Evolutionary conservation across 2,329 filamentous ascomycete genomes (phyloP).

Genomic region (Arthrobotrys sphaeroides): DNA sequence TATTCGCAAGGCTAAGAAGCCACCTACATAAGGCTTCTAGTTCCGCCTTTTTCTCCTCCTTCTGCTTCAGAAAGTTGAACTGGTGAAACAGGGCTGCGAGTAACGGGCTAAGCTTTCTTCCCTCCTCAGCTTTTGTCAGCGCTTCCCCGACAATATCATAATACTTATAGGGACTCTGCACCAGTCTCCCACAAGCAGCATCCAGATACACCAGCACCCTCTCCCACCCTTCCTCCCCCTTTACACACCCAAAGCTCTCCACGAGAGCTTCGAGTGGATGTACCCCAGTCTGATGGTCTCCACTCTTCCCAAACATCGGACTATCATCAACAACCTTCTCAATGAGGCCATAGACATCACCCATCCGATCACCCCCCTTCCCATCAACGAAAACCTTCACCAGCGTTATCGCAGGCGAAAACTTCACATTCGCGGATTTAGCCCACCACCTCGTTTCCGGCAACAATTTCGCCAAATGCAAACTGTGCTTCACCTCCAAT

Average conservation of each 20-base stretch:
- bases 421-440: constrained; percentile 47
- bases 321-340: constrained; percentile 46
- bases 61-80: constrained; percentile 48
- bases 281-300: neutral
- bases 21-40: constrained; percentile 14
- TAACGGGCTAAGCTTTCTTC: constrained; percentile 8
- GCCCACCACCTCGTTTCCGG: constrained; percentile 58
- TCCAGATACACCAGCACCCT: constrained; percentile 42
- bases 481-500: constrained; percentile 56
- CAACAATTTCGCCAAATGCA: constrained; percentile 56
- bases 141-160: constrained; percentile 48
- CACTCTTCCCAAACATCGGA: constrained; percentile 32
- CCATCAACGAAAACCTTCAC: constrained; percentile 25
- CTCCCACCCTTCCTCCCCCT: constrained; percentile 15
- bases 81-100: constrained; percentile 42
- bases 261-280: constrained; percentile 39
- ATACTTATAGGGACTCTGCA: constrained; percentile 44
- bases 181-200: constrained; percentile 40
- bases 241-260: constrained; percentile 35
- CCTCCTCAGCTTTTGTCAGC: neutral
- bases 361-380: neutral
- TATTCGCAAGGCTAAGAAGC: constrained; percentile 32
- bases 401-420: constrained; percentile 39
- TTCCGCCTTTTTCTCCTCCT: constrained; percentile 8
- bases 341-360: constrained; percentile 19